A percentile compares a stretch with the other conserved stretches of the same genome.
phyloP scores from a whole-genome alignment of 169 alveolate genomes.

The Cryptosporidium parvum region DNA sequence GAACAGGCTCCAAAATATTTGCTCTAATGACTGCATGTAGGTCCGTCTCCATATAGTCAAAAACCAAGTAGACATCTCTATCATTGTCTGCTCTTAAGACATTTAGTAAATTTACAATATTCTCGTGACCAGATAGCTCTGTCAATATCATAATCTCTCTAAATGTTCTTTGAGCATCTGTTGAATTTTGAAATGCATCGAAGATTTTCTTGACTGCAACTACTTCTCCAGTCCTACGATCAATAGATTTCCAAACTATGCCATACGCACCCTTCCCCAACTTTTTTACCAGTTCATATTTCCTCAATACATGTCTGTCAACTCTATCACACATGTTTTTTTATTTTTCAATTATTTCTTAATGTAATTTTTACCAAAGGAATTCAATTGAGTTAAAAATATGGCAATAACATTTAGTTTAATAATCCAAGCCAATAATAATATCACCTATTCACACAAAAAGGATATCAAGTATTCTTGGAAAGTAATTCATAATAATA shows the following conservation, averaged over 20 bases:
- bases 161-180: slow-evolving; percentile 99
- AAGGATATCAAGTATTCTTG: too few species aligned
- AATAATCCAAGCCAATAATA: not conserved
- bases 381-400: too few species aligned
- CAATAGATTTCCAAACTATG: slow-evolving; percentile 98
- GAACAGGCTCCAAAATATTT: slow-evolving; percentile 95
- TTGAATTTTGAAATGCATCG: slow-evolving; percentile 99
- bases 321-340: slow-evolving; percentile 84
- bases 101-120: slow-evolving; percentile 92
- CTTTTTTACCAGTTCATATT: slow-evolving; percentile 89
- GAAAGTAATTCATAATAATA: not conserved
- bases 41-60: slow-evolving; percentile 98
- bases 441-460: not conserved
- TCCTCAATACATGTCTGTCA: slow-evolving; percentile 92
- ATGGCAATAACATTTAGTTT: not conserved
- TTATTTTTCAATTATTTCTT: not conserved
- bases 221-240: slow-evolving; percentile 93
- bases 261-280: slow-evolving; percentile 99
- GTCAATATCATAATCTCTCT: slow-evolving; percentile 97
- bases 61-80: slow-evolving; percentile 96
- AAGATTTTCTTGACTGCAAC: slow-evolving; percentile 99
- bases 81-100: slow-evolving; percentile 97
- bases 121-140: slow-evolving; percentile 93
- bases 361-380: not conserved
- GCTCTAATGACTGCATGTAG: slow-evolving; percentile 98